Evolutionary conservation across 768 basidiomycete genomes (phyloP).

Genomic region (Suillus placidus): DNA sequence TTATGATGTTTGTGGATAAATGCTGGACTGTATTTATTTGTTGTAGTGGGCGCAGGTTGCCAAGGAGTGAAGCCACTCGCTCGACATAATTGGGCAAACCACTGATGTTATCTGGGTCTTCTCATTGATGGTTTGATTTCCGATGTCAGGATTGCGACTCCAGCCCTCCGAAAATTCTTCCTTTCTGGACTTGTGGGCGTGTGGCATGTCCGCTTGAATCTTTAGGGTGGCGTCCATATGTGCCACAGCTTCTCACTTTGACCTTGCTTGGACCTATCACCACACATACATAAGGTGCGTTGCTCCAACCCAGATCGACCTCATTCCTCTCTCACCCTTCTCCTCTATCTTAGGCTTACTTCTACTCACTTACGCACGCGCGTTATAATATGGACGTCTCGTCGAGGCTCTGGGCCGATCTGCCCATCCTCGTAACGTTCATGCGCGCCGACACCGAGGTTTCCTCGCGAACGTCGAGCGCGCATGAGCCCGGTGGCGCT

Average conservation of each 20-base stretch:
- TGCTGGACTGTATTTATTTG: background rate
- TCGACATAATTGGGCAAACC: conserved; percentile 6
- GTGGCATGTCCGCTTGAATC: background rate
- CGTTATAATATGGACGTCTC: background rate
- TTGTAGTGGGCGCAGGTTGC: conserved; percentile 10
- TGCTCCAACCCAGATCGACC: background rate
- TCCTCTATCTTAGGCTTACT: background rate
- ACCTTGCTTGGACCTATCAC: conserved; percentile 13
- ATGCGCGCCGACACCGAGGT: conserved; percentile 15
- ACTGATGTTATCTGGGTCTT: background rate
- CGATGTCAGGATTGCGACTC: background rate
- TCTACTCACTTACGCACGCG: background rate
- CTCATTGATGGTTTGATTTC: background rate
- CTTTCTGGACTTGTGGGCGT: conserved; percentile 4
- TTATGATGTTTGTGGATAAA: background rate
- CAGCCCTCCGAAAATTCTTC: background rate
- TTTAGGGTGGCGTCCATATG: conserved; percentile 7
- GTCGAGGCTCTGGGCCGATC: conserved; percentile 2
- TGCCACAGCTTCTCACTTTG: conserved; percentile 15
- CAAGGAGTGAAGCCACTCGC: conserved; percentile 2
- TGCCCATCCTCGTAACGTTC: conserved; percentile 7
- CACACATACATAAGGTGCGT: conserved; percentile 11
- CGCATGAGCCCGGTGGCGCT: conserved; percentile 12
- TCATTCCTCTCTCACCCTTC: background rate
- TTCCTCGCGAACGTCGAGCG: conserved; percentile 13